Base-by-base conservation (phyloP, 2,329 filamentous ascomycete species). In the Lachnellula subtilissima region DNA sequence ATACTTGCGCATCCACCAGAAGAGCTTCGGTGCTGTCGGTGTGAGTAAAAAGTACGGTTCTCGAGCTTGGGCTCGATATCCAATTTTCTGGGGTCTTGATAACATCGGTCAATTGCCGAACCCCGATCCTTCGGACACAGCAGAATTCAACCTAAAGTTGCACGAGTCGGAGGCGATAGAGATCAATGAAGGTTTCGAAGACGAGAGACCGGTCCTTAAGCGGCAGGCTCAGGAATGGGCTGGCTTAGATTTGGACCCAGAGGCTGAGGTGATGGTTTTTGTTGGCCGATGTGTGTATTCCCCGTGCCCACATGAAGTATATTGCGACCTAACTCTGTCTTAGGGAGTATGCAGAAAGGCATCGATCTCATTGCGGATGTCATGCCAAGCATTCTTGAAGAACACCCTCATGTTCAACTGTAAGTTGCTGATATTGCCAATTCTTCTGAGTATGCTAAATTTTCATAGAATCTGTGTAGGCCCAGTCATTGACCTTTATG, bases 1-100 rank as follows among this genome's bases (percentile, higher is more conserved):
- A 60, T 86, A 87, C 61, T 75, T 88, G 9, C 80, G 85, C 56
- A 74, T 87, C 19, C 83, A 87, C 62, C 85, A 88, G 64, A 80
- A 84, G 63, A 85, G 85, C 2, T 87, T 85, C 55, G 85, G 85
- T 53, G 84, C 84, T 14, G 84, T 87, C 35, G 85, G 84, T 62
- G 84, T 87, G 1, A 85, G 81, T 2, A 84, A 82, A 63, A 87
- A 87, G 68, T 87, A 87, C 61, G 84, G 84, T 15, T 84, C 85
- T 65, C 80, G 84, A 17, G 84, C 83, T 2, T 84, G 82, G 67
- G 83, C 83, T 48, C 76, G 84, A 46, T 87, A 87, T 66, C 84
- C 84, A 2, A 87, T 87, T 57, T 86, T 88, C 71, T 87, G 85
- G 85, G 61, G 67, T 28, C 39, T 88, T 83, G n/a, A 87, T 72